A percentile compares a stretch with the other conserved stretches of the same genome.
Evolutionary conservation across 441 rosid species (phyloP).

Genomic region (Pelargonium cotyledonis): DNA sequence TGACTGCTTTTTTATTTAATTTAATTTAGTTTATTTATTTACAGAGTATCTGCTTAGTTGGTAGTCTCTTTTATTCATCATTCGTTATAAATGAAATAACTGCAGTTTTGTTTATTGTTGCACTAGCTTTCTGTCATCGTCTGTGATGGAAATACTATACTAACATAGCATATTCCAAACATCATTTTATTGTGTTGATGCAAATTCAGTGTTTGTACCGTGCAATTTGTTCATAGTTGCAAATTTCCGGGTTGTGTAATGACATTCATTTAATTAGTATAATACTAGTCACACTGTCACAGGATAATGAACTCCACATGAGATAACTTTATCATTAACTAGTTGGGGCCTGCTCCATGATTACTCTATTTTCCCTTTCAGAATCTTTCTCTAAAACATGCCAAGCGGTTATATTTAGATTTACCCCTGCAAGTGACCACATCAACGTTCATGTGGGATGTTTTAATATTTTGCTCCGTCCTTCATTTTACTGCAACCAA

Average conservation of each 20-base stretch:
- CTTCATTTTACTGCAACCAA: not conserved
- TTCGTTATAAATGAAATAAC: too few relatives aligned
- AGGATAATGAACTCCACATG: not conserved
- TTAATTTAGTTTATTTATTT: too few relatives aligned
- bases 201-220: not conserved
- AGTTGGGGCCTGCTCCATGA: not conserved
- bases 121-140: not conserved
- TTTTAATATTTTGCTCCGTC: not conserved
- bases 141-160: not conserved
- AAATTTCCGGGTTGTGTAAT: not conserved
- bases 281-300: not conserved
- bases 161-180: not conserved
- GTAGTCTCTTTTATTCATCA: not conserved
- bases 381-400: not conserved
- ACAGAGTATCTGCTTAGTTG: not conserved
- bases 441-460: not conserved
- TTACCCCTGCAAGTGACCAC: not conserved
- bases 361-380: not conserved
- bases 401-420: not conserved
- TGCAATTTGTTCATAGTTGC: not conserved
- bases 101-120: not conserved
- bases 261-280: not conserved
- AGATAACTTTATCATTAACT: not conserved
- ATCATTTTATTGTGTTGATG: not conserved
- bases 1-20: conserved; percentile 23